These are phyloP conservation scores for Hypocrella siamensis DNA, from an alignment of 2,329 filamentous ascomycete species.

Conservation along the genomic window DNA sequence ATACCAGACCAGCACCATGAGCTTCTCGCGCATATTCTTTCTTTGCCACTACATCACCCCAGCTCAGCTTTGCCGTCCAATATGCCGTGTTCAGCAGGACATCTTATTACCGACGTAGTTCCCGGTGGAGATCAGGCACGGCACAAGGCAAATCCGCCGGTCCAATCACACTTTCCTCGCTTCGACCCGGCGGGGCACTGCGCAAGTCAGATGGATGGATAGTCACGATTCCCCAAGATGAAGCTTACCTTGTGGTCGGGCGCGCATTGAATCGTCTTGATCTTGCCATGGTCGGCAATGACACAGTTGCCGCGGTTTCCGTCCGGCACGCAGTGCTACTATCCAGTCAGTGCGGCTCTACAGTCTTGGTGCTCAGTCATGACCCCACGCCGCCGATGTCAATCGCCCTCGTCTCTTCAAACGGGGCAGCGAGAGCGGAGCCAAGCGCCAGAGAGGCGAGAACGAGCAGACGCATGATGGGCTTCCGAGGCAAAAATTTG, in stretches of 20 bases:
- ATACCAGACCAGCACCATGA: too few species aligned
- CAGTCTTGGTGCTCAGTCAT: not conserved
- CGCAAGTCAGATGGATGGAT: not conserved
- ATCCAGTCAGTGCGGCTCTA: not conserved
- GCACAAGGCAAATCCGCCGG: slow-evolving; percentile 1
- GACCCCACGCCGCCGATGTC: not conserved
- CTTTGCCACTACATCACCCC: too few species aligned
- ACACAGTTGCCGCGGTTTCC: slow-evolving; percentile 1
- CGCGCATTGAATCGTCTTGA: slow-evolving; percentile 2
- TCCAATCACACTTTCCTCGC: slow-evolving; percentile 1
- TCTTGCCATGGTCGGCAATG: slow-evolving; percentile 1
- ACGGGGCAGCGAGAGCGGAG: too few species aligned
- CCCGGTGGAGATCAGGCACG: not conserved
- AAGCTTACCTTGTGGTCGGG: slow-evolving; percentile 1
- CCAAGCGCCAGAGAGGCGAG: too few species aligned
- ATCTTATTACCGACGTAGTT: not conserved
- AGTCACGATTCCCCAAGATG: not conserved
- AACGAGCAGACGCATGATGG: too few species aligned
- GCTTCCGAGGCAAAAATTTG: too few species aligned
- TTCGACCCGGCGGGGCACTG: not conserved
- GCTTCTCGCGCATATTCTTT: too few species aligned
- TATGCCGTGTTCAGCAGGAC: not conserved
- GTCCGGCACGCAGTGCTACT: slow-evolving; percentile 1
- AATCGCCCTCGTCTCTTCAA: not conserved
- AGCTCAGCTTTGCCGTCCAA: not conserved